These are phyloP conservation scores for Mallotus japonicus DNA, from an alignment of 441 rosid genomes.

Conservation along the genomic window DNA sequence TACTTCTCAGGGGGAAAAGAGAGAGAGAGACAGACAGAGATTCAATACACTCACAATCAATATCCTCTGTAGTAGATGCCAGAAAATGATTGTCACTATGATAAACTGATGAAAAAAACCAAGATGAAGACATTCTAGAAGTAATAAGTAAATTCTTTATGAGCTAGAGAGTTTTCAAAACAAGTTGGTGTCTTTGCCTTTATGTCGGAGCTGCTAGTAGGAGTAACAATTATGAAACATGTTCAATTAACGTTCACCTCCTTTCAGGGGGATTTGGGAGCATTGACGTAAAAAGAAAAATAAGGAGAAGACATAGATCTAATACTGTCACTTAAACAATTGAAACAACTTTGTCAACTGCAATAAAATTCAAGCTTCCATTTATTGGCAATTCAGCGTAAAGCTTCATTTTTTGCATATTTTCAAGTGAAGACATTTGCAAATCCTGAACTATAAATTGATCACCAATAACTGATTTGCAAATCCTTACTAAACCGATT, in stretches of 20 bases:
- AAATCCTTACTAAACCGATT: background rate
- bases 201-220: background rate
- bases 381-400: background rate
- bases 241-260: background rate
- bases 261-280: background rate
- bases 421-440: too few relatives aligned
- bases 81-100: background rate
- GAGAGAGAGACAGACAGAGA: background rate
- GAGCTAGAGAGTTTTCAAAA: slow-evolving; percentile 1
- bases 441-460: background rate
- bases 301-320: background rate
- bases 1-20: background rate
- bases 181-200: background rate
- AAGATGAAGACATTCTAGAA: background rate
- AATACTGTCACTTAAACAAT: background rate
- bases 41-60: background rate
- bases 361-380: background rate
- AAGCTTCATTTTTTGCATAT: background rate
- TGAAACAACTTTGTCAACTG: background rate
- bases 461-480: background rate
- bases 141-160: background rate
- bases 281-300: too few relatives aligned
- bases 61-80: background rate
- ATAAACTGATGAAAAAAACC: background rate
- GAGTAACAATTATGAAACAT: background rate